A percentile compares a stretch with the other conserved stretches of the same genome.
These are phyloP conservation scores for Aurantiochytrium sp. DNA, from an alignment of 108 stramenopile genomes.

Conservation along the genomic window DNA sequence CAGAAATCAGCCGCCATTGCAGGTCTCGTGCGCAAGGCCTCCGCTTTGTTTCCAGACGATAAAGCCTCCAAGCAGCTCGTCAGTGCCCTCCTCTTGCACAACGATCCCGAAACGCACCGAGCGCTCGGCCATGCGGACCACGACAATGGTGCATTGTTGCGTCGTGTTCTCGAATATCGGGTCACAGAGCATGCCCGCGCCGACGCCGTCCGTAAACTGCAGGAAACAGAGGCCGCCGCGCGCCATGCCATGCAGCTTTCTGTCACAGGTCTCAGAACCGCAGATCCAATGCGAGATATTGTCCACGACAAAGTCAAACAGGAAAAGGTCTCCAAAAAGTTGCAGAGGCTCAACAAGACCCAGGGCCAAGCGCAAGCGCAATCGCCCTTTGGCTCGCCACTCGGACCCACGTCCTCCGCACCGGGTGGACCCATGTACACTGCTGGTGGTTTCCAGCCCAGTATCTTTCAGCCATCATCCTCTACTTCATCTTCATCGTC, in stretches of 20 bases:
- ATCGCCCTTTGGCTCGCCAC: too few relatives aligned
- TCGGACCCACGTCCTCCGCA: too few relatives aligned
- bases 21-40: background rate
- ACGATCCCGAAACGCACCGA: background rate
- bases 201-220: background rate
- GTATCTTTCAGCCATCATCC: too few relatives aligned
- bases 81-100: background rate
- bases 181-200: background rate
- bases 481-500: too few relatives aligned
- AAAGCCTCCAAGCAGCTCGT: background rate
- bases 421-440: too few relatives aligned
- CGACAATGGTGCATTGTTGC: background rate
- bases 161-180: background rate
- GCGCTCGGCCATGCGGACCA: background rate
- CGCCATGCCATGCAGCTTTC: background rate
- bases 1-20: background rate
- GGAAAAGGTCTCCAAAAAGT: background rate
- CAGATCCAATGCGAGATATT: background rate
- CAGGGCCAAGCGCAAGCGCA: background rate
- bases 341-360: background rate
- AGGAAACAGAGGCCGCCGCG: background rate
- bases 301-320: background rate
- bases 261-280: background rate
- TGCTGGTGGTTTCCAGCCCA: too few relatives aligned
- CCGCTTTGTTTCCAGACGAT: background rate